Conservation (phyloP, 257 asterid species). For the Nicotiana attenuata region DNA sequence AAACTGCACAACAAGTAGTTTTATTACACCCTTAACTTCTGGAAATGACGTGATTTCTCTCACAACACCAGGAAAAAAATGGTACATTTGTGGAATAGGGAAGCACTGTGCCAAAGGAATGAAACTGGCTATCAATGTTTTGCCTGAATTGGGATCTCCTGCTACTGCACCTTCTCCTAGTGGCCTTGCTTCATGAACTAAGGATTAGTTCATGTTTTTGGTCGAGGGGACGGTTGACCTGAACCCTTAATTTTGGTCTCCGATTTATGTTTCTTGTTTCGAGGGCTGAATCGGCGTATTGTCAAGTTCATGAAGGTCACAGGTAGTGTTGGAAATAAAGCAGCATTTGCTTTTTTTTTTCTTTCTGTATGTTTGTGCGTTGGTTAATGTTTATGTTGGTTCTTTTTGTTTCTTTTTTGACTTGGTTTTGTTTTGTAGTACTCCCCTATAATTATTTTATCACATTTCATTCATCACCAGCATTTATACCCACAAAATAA, state of each 20-base stretch:
- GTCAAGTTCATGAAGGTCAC: background rate
- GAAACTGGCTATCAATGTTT: slow-evolving; percentile 25
- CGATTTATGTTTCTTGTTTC: background rate
- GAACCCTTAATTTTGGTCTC: background rate
- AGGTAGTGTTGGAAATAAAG: background rate
- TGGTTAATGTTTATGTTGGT: background rate
- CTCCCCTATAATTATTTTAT: background rate
- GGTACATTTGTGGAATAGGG: slow-evolving; percentile 33
- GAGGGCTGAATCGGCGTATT: background rate
- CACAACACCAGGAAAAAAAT: slow-evolving; percentile 25
- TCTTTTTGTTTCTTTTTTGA: background rate
- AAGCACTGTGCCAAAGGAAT: slow-evolving; percentile 25
- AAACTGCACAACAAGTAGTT: slow-evolving; percentile 6
- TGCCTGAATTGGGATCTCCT: background rate
- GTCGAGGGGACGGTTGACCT: background rate
- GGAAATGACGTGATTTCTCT: slow-evolving; percentile 25
- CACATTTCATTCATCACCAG: background rate
- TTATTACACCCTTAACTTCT: background rate
- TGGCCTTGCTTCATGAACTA: background rate
- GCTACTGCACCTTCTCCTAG: slow-evolving; percentile 4
- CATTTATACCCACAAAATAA: background rate
- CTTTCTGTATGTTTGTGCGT: too few relatives aligned
- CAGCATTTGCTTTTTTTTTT: background rate
- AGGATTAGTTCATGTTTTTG: background rate
- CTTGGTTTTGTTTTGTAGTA: background rate